A percentile compares a stretch with the other conserved stretches of the same genome.
phyloP scores from a whole-genome alignment of 1,284 basidiomycete species.

The Moniliophthora roreri region DNA sequence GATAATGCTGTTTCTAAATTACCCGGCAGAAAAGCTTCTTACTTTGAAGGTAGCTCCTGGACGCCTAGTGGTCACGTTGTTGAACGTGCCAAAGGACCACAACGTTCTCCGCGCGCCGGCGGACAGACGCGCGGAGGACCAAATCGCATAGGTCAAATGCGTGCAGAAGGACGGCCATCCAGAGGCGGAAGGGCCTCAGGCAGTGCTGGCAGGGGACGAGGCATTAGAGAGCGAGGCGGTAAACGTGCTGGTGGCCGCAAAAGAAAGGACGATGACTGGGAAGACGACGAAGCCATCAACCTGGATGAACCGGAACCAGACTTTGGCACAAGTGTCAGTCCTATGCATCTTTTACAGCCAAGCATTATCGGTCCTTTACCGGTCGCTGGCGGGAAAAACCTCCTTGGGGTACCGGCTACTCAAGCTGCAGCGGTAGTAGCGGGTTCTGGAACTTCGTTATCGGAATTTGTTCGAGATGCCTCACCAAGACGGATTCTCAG shows the following conservation, averaged over 20 bases:
- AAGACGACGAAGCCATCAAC: not conserved
- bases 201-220: too few relatives aligned
- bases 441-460: not conserved
- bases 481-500: conserved; percentile 26
- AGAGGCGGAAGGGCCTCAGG: not conserved
- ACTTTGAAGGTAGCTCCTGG: not conserved
- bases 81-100: not conserved
- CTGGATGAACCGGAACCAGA: not conserved
- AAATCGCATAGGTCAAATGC: not conserved
- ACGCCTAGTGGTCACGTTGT: not conserved
- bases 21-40: not conserved
- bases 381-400: too few relatives aligned
- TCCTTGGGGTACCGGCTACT: not conserved
- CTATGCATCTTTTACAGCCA: not conserved
- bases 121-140: not conserved
- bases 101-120: not conserved
- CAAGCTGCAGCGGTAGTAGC: too few relatives aligned
- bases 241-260: not conserved
- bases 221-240: too few relatives aligned
- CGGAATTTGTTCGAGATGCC: not conserved
- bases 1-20: not conserved
- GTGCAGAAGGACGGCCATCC: not conserved
- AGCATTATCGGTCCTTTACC: too few relatives aligned
- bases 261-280: not conserved
- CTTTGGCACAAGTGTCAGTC: not conserved